phyloP scores from a whole-genome alignment of 2,329 filamentous ascomycete genomes.

The Tympanopsis confertula region DNA sequence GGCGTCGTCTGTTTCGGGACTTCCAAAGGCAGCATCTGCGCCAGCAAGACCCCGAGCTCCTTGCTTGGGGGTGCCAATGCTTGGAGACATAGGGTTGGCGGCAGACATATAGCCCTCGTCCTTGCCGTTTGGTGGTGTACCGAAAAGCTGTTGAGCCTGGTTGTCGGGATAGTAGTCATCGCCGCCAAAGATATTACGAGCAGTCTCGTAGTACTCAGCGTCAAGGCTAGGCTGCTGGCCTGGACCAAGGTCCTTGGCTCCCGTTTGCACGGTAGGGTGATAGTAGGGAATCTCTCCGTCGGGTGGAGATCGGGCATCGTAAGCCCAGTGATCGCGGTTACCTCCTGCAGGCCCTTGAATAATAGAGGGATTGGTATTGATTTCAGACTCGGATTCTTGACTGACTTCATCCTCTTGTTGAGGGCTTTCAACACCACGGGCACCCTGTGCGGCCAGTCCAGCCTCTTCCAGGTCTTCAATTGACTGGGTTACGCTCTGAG shows the following conservation, averaged over 20 bases:
- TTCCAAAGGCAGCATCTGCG: constrained; percentile 26
- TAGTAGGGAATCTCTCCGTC: not conserved
- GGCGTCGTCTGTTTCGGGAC: constrained; percentile 20
- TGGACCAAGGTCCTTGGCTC: not conserved
- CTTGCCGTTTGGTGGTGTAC: constrained; percentile 3
- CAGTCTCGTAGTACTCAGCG: not conserved
- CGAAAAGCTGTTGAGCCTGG: constrained; percentile 4
- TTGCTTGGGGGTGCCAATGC: constrained; percentile 25
- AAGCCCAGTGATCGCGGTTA: constrained; percentile 2
- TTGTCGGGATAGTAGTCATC: not conserved
- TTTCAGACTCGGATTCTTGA: constrained; percentile 25
- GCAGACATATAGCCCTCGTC: constrained; percentile 58
- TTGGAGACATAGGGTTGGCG: constrained; percentile 16
- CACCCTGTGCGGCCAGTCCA: not conserved
- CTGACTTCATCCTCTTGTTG: not conserved
- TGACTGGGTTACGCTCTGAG: not conserved
- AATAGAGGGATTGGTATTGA: constrained; percentile 56
- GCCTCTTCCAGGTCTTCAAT: not conserved
- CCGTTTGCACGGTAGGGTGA: not conserved
- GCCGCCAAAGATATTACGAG: no score
- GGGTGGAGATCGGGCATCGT: not conserved
- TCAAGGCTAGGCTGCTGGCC: not conserved
- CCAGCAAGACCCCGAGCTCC: constrained; percentile 20
- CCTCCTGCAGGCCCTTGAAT: constrained; percentile 40
- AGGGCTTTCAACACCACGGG: no score